Evolutionary conservation across 306 rosid genomes (phyloP).

Genomic region (Potentilla sterilis): DNA sequence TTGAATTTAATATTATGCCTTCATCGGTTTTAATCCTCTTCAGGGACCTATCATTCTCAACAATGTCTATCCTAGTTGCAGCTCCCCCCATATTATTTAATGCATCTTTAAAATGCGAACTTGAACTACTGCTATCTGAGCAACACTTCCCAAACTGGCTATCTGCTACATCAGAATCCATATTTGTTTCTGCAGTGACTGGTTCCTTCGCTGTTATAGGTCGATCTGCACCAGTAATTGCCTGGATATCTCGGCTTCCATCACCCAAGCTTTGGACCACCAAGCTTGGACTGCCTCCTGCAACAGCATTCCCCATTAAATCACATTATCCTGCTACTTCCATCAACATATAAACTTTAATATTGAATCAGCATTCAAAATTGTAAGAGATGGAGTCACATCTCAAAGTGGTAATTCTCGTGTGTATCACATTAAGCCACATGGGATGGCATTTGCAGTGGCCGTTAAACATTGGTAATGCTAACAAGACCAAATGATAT

Average conservation of each 20-base stretch:
- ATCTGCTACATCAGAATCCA: slow-evolving; percentile 23
- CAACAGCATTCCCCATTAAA: not conserved
- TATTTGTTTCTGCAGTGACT: slow-evolving; percentile 6
- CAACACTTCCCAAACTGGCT: slow-evolving; percentile 28
- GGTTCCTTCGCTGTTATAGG: slow-evolving; percentile 17
- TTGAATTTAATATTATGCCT: slow-evolving; percentile 40
- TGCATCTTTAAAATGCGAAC: slow-evolving; percentile 20
- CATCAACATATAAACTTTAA: not conserved
- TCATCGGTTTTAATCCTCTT: slow-evolving; percentile 41
- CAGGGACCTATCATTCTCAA: slow-evolving; percentile 26
- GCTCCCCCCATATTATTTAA: slow-evolving; percentile 28
- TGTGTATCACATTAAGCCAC: not conserved
- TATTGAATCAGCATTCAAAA: not conserved
- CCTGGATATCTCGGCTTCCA: slow-evolving; percentile 28
- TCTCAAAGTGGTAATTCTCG: not conserved
- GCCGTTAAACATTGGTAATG: not conserved
- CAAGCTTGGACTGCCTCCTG: slow-evolving; percentile 22
- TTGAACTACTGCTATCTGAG: slow-evolving; percentile 28
- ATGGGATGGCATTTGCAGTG: not conserved
- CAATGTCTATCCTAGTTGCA: slow-evolving; percentile 15
- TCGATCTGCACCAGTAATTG: slow-evolving; percentile 23
- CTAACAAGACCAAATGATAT: not conserved
- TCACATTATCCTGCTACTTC: not conserved
- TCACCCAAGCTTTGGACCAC: slow-evolving; percentile 15
- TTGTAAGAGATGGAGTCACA: not conserved